Percentiles rank a stretch among this genome's conserved stretches.
phyloP scores from a whole-genome alignment of 495 filamentous ascomycete genomes.

The Penicillium argentinense region DNA sequence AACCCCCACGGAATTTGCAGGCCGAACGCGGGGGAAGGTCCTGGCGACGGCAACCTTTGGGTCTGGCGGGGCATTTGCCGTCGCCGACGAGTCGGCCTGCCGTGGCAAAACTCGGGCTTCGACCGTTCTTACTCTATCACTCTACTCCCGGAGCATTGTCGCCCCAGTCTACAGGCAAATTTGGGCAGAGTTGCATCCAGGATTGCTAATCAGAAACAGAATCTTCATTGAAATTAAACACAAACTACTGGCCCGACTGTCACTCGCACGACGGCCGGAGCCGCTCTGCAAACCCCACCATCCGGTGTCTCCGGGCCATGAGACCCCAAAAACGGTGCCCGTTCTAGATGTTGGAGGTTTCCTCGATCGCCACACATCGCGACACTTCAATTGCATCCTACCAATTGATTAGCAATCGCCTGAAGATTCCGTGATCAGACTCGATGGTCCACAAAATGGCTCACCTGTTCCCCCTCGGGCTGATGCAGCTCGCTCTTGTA shows the following conservation, averaged over 20 bases:
- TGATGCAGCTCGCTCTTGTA: conserved; percentile 66
- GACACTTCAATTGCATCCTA: conserved; percentile 76
- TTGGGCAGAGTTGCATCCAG: too few species aligned
- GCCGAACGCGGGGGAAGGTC: conserved; percentile 35
- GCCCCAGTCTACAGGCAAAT: neutral
- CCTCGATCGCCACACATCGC: conserved; percentile 54
- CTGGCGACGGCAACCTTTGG: conserved; percentile 38
- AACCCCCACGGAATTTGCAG: conserved; percentile 18
- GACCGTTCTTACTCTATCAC: neutral
- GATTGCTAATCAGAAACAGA: too few species aligned
- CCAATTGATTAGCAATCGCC: conserved; percentile 11
- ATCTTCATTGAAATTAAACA: too few species aligned
- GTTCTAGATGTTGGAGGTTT: too few species aligned
- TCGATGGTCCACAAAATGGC: conserved; percentile 9
- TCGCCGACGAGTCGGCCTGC: neutral
- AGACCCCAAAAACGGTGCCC: too few species aligned
- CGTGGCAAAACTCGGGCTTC: neutral
- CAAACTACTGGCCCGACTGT: too few species aligned
- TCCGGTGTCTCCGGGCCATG: too few species aligned
- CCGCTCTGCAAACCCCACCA: neutral
- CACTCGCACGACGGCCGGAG: too few species aligned
- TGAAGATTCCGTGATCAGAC: neutral
- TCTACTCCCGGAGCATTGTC: conserved; percentile 5
- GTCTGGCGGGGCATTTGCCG: conserved; percentile 9
- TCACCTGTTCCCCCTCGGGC: conserved; percentile 49